phyloP scores from a whole-genome alignment of 164 flowering plant species.

The Protea cynaroides region DNA sequence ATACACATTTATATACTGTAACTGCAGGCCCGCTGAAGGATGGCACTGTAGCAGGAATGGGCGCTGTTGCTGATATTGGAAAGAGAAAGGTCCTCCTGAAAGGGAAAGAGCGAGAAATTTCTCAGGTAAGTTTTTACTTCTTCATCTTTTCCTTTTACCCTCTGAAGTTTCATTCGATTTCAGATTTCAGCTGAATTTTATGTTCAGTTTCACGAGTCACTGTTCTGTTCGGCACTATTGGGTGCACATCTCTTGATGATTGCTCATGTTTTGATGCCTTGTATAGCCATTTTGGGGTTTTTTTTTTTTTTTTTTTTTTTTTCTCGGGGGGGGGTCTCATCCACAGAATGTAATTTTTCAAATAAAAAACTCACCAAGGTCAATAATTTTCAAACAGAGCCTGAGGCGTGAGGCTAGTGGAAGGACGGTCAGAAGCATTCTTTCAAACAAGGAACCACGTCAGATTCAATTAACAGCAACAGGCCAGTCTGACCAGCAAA shows the following conservation, averaged over 20 bases:
- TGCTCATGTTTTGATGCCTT: background rate
- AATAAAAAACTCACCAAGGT: slow-evolving; percentile 26
- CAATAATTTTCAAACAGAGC: slow-evolving; percentile 37
- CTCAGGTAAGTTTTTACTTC: slow-evolving; percentile 35
- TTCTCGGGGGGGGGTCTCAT: slow-evolving; percentile 4
- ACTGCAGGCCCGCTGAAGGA: slow-evolving; percentile 13
- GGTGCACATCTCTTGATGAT: background rate
- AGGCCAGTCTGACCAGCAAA: slow-evolving; percentile 42
- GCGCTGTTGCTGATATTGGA: slow-evolving; percentile 38
- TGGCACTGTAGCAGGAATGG: slow-evolving; percentile 32
- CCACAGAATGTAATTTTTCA: slow-evolving; percentile 31
- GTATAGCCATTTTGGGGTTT: slow-evolving; percentile 32
- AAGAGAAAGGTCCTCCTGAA: slow-evolving; percentile 64
- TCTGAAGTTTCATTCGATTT: background rate
- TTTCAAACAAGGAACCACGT: slow-evolving; percentile 50
- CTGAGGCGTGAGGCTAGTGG: slow-evolving; percentile 65
- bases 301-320: no score
- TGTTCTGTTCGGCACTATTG: background rate
- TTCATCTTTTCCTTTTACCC: background rate
- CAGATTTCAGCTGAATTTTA: background rate
- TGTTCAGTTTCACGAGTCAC: background rate
- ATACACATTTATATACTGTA: background rate
- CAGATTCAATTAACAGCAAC: slow-evolving; percentile 33
- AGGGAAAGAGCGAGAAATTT: slow-evolving; percentile 69
- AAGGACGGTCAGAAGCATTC: slow-evolving; percentile 56